Percentiles rank a stretch among this genome's conserved stretches.
Conservation (phyloP, 1,284 basidiomycete species). For the Xerocomus nothofagi region DNA sequence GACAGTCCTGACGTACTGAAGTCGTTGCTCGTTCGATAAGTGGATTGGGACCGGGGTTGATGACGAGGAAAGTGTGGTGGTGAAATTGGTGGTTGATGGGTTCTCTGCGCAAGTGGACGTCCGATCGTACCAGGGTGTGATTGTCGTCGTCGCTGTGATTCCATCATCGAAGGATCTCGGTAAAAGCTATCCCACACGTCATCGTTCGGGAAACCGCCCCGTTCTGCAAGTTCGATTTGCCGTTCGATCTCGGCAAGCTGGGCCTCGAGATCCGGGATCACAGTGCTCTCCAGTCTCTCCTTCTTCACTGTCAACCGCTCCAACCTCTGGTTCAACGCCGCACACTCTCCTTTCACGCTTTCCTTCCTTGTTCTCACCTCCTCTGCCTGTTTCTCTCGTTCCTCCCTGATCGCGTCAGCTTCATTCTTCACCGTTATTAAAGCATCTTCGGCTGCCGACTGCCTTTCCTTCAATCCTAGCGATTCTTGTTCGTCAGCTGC, state of each 20-base stretch:
- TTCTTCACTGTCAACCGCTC: slow-evolving; percentile 54
- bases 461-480: slow-evolving; percentile 50
- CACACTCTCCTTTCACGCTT: slow-evolving; percentile 48
- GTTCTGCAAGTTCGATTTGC: slow-evolving; percentile 48
- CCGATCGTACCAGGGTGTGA: slow-evolving; percentile 34
- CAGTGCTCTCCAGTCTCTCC: slow-evolving; percentile 51
- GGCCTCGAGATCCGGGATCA: slow-evolving; percentile 54
- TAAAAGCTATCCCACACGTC: slow-evolving; percentile 21
- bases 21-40: slow-evolving; percentile 24
- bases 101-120: slow-evolving; percentile 20
- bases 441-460: slow-evolving; percentile 46
- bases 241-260: slow-evolving; percentile 49
- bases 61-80: slow-evolving; percentile 28
- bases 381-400: slow-evolving; percentile 54
- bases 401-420: slow-evolving; percentile 42
- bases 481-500: slow-evolving; percentile 52
- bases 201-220: slow-evolving; percentile 15
- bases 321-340: slow-evolving; percentile 45
- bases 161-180: slow-evolving; percentile 15
- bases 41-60: slow-evolving; percentile 28
- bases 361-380: slow-evolving; percentile 61
- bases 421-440: slow-evolving; percentile 39
- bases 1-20: slow-evolving; percentile 8
- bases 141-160: slow-evolving; percentile 25
- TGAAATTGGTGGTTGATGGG: slow-evolving; percentile 24